A percentile compares a stretch with the other conserved stretches of the same genome.
Evolutionary conservation across 2,329 filamentous ascomycete species (phyloP).

Genomic region (Claviceps humidiphila): DNA sequence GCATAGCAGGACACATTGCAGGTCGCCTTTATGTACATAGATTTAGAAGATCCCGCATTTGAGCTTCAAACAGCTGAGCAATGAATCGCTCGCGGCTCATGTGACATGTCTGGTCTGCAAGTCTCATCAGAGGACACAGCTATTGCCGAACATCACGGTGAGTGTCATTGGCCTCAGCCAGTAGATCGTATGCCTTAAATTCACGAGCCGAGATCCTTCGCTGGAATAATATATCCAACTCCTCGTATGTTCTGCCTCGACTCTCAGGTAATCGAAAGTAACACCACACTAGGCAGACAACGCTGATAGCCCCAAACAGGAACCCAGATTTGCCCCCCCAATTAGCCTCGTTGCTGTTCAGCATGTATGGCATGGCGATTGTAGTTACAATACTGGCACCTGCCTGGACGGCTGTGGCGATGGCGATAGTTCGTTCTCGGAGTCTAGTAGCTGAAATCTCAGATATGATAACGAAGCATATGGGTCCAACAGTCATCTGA

Average conservation of each 20-base stretch:
- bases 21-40: too few species aligned
- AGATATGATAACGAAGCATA: slow-evolving; percentile 28
- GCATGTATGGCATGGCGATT: slow-evolving; percentile 18
- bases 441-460: slow-evolving; percentile 24
- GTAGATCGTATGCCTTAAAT: slow-evolving; percentile 9
- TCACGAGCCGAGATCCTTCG: slow-evolving; percentile 7
- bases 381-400: slow-evolving; percentile 14
- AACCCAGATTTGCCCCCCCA: slow-evolving; percentile 20
- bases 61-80: neutral
- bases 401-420: slow-evolving; percentile 15
- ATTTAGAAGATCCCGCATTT: neutral
- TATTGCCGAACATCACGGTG: neutral
- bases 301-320: slow-evolving; percentile 15
- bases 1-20: too few species aligned
- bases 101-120: neutral
- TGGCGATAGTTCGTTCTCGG: slow-evolving; percentile 18
- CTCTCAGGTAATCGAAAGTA: slow-evolving; percentile 19
- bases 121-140: neutral
- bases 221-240: slow-evolving; percentile 19
- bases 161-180: slow-evolving; percentile 6
- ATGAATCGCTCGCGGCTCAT: neutral
- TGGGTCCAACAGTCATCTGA: slow-evolving; percentile 27
- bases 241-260: slow-evolving; percentile 16
- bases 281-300: slow-evolving; percentile 13
- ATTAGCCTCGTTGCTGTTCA: slow-evolving; percentile 18